Percentiles rank a stretch among this genome's conserved stretches.
These are phyloP conservation scores for Quercus lobata DNA, from an alignment of 331 rosid genomes.

Conservation along the genomic window DNA sequence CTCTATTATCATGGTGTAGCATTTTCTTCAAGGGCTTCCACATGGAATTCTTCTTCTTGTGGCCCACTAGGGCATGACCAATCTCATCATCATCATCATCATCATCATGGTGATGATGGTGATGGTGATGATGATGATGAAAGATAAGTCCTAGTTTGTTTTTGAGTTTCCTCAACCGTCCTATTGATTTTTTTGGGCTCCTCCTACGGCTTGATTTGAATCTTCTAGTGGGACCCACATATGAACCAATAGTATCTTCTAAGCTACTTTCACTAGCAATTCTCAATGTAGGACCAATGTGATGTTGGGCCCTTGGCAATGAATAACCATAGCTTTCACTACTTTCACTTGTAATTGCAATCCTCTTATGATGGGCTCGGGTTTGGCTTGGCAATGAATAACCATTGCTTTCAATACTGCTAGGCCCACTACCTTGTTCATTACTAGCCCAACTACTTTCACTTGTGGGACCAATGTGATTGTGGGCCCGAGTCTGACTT, in stretches of 20 bases:
- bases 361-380: background rate
- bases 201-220: conserved; percentile 8
- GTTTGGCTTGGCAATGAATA: conserved; percentile 8
- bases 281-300: conserved; percentile 7
- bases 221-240: conserved; percentile 22
- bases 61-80: background rate
- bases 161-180: conserved; percentile 44
- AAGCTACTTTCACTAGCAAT: conserved; percentile 2
- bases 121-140: conserved; percentile 65
- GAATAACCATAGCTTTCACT: background rate
- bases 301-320: background rate
- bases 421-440: conserved; percentile 2
- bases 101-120: conserved; percentile 22
- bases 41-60: conserved; percentile 6
- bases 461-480: background rate
- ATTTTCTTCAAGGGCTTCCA: conserved; percentile 47
- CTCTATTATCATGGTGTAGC: conserved; percentile 12
- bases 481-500: background rate
- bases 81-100: background rate
- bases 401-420: background rate
- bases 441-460: conserved; percentile 2
- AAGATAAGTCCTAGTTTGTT: conserved; percentile 61
- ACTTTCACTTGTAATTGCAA: background rate
- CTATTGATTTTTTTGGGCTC: conserved; percentile 23
- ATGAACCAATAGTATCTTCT: conserved; percentile 25